Percentiles rank a stretch among this genome's conserved stretches.
These are phyloP conservation scores for Bipolaris sorokiniana DNA, from an alignment of 2,329 filamentous ascomycete genomes.

Conservation along the genomic window DNA sequence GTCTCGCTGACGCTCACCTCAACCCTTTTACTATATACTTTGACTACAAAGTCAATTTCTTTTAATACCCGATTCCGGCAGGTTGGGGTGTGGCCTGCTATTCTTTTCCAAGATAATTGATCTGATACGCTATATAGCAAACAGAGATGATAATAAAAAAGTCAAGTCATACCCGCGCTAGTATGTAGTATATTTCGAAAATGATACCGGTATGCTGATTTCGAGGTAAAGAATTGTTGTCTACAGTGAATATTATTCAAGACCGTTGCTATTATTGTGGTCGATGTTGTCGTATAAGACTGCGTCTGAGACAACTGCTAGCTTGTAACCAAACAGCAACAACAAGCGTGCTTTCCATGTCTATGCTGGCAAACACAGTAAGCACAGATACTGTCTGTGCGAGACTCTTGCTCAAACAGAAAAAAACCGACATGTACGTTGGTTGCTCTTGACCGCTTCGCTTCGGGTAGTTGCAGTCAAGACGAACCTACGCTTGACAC, in stretches of 20 bases:
- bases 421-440: neutral
- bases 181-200: slow-evolving; percentile 36
- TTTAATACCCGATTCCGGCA: too few species aligned
- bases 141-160: too few species aligned
- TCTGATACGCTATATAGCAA: too few species aligned
- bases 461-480: slow-evolving; percentile 12
- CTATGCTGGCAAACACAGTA: slow-evolving; percentile 1
- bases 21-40: too few species aligned
- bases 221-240: slow-evolving; percentile 20
- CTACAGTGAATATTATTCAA: slow-evolving; percentile 14
- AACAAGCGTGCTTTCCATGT: slow-evolving; percentile 17
- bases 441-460: slow-evolving; percentile 1
- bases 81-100: too few species aligned
- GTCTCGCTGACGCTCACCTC: too few species aligned
- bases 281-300: slow-evolving; percentile 7
- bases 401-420: neutral
- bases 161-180: too few species aligned
- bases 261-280: neutral
- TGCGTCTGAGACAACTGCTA: neutral
- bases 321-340: neutral
- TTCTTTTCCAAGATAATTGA: too few species aligned
- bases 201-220: slow-evolving; percentile 32
- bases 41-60: too few species aligned
- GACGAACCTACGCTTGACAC: neutral
- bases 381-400: neutral